These are phyloP conservation scores for Cladosporium phlei DNA, from an alignment of 2,329 filamentous ascomycete species.

Conservation along the genomic window DNA sequence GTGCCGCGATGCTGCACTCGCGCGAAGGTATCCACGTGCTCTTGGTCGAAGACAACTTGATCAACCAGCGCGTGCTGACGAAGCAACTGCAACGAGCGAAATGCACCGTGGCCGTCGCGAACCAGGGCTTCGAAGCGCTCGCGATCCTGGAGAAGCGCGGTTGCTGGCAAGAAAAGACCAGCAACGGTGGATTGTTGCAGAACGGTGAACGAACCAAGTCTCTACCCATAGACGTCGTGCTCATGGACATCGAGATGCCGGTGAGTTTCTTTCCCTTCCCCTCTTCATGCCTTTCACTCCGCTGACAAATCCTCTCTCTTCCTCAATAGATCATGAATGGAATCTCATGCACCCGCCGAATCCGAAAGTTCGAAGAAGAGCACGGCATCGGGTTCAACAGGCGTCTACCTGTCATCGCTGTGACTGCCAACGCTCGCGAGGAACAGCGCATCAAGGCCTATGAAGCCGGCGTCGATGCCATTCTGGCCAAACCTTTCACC, in stretches of 20 bases:
- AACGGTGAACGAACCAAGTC: too few relatives aligned
- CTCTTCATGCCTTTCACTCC: too few relatives aligned
- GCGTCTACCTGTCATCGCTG: slow-evolving; percentile 67
- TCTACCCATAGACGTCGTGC: slow-evolving; percentile 43
- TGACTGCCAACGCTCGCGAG: slow-evolving; percentile 70
- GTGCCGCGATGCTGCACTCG: too few relatives aligned
- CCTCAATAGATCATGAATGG: too few relatives aligned
- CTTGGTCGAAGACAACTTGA: slow-evolving; percentile 36
- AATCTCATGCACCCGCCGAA: slow-evolving; percentile 62
- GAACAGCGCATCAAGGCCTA: slow-evolving; percentile 67
- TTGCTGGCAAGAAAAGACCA: slow-evolving; percentile 13
- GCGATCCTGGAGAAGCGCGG: slow-evolving; percentile 30
- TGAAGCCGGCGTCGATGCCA: slow-evolving; percentile 67
- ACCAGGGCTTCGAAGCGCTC: slow-evolving; percentile 36
- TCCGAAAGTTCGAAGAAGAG: slow-evolving; percentile 59
- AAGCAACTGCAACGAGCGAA: slow-evolving; percentile 36
- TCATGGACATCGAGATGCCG: slow-evolving; percentile 80
- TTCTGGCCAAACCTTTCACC: slow-evolving; percentile 71
- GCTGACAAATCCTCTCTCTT: too few relatives aligned
- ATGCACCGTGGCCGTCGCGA: slow-evolving; percentile 35
- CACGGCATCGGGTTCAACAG: slow-evolving; percentile 55
- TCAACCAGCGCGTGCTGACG: slow-evolving; percentile 39
- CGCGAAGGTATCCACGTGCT: slow-evolving; percentile 13
- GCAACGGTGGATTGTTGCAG: too few relatives aligned
- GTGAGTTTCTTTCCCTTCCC: too few relatives aligned